Evolutionary conservation across 768 basidiomycete species (phyloP).

Genomic region (Suillus brevipes): DNA sequence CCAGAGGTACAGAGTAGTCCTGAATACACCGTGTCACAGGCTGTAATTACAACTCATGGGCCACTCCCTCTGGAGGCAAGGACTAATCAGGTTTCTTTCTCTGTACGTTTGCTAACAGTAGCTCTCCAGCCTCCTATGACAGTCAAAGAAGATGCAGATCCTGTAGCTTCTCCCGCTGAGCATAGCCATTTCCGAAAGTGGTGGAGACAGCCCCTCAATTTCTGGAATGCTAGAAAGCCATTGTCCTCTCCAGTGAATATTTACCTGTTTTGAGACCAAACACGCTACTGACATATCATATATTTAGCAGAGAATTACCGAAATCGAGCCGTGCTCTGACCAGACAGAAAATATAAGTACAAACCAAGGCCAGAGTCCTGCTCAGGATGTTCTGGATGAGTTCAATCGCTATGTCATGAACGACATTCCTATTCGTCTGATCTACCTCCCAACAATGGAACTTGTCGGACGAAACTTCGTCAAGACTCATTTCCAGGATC

Average conservation of each 20-base stretch:
- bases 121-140: background rate
- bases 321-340: background rate
- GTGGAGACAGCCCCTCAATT: background rate
- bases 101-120: background rate
- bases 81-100: background rate
- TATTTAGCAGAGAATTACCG: background rate
- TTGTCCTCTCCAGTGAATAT: background rate
- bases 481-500: background rate
- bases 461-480: background rate
- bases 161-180: background rate
- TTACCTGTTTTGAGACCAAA: background rate
- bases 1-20: background rate
- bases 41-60: background rate
- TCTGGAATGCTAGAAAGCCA: background rate
- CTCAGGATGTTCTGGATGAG: background rate
- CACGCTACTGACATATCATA: background rate
- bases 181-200: background rate
- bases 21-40: background rate
- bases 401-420: background rate
- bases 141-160: background rate
- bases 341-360: background rate
- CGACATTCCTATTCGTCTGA: background rate
- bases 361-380: background rate
- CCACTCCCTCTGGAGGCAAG: background rate
- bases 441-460: background rate